Base-by-base conservation (phyloP, 352 stramenopile species). In the Pythium chondricola region DNA sequence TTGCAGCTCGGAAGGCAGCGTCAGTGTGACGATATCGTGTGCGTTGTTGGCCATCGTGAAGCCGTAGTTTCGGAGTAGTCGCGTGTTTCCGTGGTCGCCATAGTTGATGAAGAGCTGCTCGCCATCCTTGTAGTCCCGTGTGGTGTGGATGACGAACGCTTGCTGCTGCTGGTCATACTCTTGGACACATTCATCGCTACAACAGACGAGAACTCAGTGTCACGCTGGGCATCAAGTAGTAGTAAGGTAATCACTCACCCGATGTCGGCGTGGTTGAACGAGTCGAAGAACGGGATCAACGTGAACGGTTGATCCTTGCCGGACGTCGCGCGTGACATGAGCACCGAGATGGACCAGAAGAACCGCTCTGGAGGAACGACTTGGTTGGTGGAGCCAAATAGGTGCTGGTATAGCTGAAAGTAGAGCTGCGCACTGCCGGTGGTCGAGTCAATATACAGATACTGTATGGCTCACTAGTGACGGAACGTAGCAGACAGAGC, bases 21-120 rank as follows among this genome's bases (percentile, higher is more conserved):
- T 42, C 26, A 85, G 35, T 20, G 63, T 55, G 2, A 75, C 54
- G 16, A 66, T 52, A 32, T 88, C 72, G 47, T 72, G 63, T 2
- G 64, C 42, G 24, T 87, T 86, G 11, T 47, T 37, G 8, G 48
- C 30, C 9, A 67, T 56, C 9, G 71, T 78, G 44, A 88, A 88
- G 25, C 82, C 82, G 52, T 93, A 93, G 58, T 91, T 88, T n/a
- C 82, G 77, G 7, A 93, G 51, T 22, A 89, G 51, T 2, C 75
- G 73, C 21, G 80, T 53, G 43, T 89, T 90, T 8, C 66, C 48
- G 41, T 88, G 76, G 27, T 69, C 56, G 6, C 82, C 82, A 43
- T 91, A 93, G 48, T 77, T 90, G 59, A 93, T 90, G 31, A 78
- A 91, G 17, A 93, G 56, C 52, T 93, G 79, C 36, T 91, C 74